Evolutionary conservation across 306 rosid species (phyloP).

Genomic region (Castanospermum australe): DNA sequence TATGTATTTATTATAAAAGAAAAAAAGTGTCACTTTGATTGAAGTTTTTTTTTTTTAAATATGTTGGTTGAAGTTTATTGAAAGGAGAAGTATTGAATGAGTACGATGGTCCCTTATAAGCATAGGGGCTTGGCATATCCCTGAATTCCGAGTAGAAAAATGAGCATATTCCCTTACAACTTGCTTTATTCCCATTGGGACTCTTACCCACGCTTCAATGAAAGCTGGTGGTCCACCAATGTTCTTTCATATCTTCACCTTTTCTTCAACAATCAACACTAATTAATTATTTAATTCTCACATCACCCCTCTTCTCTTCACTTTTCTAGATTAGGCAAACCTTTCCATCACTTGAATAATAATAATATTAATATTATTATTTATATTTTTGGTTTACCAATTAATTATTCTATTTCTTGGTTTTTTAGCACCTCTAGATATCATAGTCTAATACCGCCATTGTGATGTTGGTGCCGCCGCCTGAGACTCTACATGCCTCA

Average conservation of each 20-base stretch:
- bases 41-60: no score
- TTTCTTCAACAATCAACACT: neutral
- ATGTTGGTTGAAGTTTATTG: no score
- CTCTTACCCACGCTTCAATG: neutral
- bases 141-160: neutral
- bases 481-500: neutral
- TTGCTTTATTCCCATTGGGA: slow-evolving; percentile 24
- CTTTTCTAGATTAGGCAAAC: no score
- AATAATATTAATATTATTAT: no score
- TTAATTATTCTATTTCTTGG: no score
- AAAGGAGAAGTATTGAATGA: neutral
- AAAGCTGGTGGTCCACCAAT: neutral
- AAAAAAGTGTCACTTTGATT: no score
- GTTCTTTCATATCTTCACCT: neutral
- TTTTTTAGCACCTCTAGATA: no score
- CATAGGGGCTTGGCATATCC: slow-evolving; percentile 22
- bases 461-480: neutral
- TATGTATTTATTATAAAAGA: no score
- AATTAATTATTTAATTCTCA: neutral
- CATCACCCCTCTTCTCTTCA: neutral
- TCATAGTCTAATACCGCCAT: neutral
- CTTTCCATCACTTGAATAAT: no score
- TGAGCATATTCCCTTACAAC: slow-evolving; percentile 12
- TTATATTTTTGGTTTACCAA: no score
- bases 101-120: neutral